Evolutionary conservation across 2,329 filamentous ascomycete genomes (phyloP), one percentile per base, ranked within the genome.

Genomic region (Sclerotinia minor): DNA sequence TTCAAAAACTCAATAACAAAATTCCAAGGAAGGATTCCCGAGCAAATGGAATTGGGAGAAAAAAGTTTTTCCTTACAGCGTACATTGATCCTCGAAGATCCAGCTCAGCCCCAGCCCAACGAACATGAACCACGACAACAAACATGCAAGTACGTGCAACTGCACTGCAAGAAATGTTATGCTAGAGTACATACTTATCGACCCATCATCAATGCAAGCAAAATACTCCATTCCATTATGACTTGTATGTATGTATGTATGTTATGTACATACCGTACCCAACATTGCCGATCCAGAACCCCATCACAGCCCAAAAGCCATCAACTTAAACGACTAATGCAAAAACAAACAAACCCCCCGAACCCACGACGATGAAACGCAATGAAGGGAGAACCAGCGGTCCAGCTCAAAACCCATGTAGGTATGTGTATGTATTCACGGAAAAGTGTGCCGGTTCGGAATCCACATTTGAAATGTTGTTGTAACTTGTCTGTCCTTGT

Each of bases 101-200:
- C 59, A 66, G 44, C 64, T 49, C 54, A 60, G 64, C 64, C 64
- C 64, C 64, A 66, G 32, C 47, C 60, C 45, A 52, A 52, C 45
- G 29, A 38, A 63, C n/a, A 38, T 63, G 59, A 47, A 63, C 59
- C 59, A 63, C 59, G 59, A 63, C 59, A 63, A 35, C 45, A 50
- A 41, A 41, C 38, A 41, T 15, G 15, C 38, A 41, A 6, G 13
- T n/a, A n/a, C 59, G 13, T 29, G 29, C 29, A 29, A 29, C 29
- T 29, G 29, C 29, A 63, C 50, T 32, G 59, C 50, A n/a, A 4
- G 15, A 52, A 41, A 21, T 41, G 11, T 38, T 38, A 38, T 63
- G 59, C 59, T 49, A n/a, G n/a, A n/a, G n/a, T n/a, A n/a, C n/a
- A n/a, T n/a, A 29, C 59, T 52, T 26, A 63, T 63, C 45, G 26